Percentiles rank a stretch among this genome's conserved stretches.
These are phyloP conservation scores for Dictyostelium discoideum DNA, from an alignment of 78 protist species.

Conservation along the genomic window DNA sequence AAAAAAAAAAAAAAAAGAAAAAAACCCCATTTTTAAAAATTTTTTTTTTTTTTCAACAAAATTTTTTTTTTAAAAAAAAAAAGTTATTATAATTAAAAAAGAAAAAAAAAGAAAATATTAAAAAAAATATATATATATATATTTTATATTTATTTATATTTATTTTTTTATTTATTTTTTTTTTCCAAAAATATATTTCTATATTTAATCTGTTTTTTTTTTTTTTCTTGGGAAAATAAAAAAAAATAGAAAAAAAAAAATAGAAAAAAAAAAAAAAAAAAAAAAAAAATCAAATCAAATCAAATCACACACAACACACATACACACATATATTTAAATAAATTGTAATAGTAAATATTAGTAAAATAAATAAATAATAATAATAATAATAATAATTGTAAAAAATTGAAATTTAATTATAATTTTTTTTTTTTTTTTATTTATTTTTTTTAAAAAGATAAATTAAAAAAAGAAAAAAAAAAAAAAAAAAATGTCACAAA, in stretches of 20 bases:
- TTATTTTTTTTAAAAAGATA: neutral
- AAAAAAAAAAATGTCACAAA: conserved; percentile 11
- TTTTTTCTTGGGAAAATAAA: neutral
- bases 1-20: no score
- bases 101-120: no score
- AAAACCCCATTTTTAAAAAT: no score
- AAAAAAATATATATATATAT: no score
- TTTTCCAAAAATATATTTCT: neutral
- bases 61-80: no score
- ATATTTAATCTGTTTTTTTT: neutral
- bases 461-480: neutral
- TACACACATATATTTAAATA: neutral
- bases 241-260: neutral
- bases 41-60: no score
- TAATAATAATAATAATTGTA: neutral
- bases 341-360: neutral
- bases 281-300: no score
- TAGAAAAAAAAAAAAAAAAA: no score
- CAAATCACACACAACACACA: neutral
- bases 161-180: no score
- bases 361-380: neutral
- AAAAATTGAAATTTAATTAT: neutral
- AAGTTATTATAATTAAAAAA: no score
- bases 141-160: no score
- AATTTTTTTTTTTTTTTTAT: neutral